These are phyloP conservation scores for Protomyces gravidus DNA, from an alignment of 1,139 yeast species.

Conservation along the genomic window DNA sequence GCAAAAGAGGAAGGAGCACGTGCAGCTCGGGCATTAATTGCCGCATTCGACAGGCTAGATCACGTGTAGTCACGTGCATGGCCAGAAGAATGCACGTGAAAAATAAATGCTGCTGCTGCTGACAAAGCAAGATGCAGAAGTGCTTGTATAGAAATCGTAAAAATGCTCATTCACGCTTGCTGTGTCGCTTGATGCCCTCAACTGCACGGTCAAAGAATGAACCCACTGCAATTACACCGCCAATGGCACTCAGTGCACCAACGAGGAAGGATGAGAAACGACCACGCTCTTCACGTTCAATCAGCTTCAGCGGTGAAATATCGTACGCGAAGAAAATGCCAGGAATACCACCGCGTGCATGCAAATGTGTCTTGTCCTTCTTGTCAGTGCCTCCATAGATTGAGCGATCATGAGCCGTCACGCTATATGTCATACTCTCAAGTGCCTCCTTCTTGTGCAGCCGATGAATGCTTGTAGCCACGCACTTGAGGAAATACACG, in stretches of 20 bases:
- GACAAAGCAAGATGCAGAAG: too few relatives aligned
- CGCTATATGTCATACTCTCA: constrained; percentile 91
- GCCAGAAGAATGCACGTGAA: too few relatives aligned
- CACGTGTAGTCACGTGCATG: too few relatives aligned
- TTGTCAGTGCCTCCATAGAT: constrained; percentile 79
- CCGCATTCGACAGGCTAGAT: too few relatives aligned
- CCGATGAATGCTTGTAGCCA: constrained; percentile 78
- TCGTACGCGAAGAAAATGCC: constrained; percentile 86
- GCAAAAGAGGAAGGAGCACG: too few relatives aligned
- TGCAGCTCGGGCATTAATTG: too few relatives aligned
- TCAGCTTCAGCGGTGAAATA: constrained; percentile 86
- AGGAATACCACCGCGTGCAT: constrained; percentile 82
- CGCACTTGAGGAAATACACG: constrained; percentile 81
- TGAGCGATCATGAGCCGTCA: constrained; percentile 86
- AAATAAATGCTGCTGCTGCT: too few relatives aligned
- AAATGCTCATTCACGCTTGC: not conserved
- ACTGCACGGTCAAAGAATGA: constrained; percentile 81
- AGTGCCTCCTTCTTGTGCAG: constrained; percentile 47
- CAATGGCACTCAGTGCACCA: constrained; percentile 81
- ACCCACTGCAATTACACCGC: constrained; percentile 91
- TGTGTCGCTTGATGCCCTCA: constrained; percentile 47
- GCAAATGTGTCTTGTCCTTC: constrained; percentile 84
- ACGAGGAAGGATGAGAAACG: constrained; percentile 75
- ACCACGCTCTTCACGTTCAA: constrained; percentile 72
- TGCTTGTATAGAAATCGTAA: too few relatives aligned